These are phyloP conservation scores for Arthrobotrys conoides DNA, from an alignment of 2,329 filamentous ascomycete genomes.

Conservation along the genomic window DNA sequence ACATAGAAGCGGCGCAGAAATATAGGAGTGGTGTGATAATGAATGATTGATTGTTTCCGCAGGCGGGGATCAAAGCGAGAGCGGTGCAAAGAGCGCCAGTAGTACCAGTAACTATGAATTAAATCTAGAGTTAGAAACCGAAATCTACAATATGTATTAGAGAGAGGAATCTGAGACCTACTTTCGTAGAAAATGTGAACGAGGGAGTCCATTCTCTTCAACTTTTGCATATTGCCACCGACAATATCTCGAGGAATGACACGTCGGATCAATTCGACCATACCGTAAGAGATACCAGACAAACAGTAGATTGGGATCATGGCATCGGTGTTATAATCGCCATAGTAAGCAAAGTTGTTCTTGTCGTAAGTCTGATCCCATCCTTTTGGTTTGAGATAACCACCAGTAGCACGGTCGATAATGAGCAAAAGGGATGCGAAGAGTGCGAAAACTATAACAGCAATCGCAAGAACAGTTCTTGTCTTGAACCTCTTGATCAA, in stretches of 20 bases:
- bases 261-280: slow-evolving; percentile 71
- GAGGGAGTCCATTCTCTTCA: slow-evolving; percentile 70
- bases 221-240: slow-evolving; percentile 70
- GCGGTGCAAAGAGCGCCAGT: slow-evolving; percentile 70
- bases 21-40: slow-evolving; percentile 71
- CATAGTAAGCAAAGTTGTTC: slow-evolving; percentile 67
- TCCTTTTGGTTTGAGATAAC: slow-evolving; percentile 66
- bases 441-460: slow-evolving; percentile 69
- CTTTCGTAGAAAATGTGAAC: slow-evolving; percentile 64
- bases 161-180: not conserved
- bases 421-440: slow-evolving; percentile 70
- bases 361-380: slow-evolving; percentile 64
- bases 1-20: slow-evolving; percentile 67
- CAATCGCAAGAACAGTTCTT: slow-evolving; percentile 68
- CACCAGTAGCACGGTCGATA: slow-evolving; percentile 70
- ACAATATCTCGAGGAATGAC: slow-evolving; percentile 72
- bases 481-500: slow-evolving; percentile 70
- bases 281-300: slow-evolving; percentile 68
- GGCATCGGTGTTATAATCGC: slow-evolving; percentile 70
- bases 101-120: slow-evolving; percentile 70
- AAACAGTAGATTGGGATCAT: slow-evolving; percentile 71
- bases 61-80: slow-evolving; percentile 70
- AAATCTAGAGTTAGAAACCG: slow-evolving; percentile 66
- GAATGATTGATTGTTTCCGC: slow-evolving; percentile 72
- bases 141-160: not conserved